Base-by-base conservation (phyloP, 495 filamentous ascomycete species). In the Penicillium coffeae region DNA sequence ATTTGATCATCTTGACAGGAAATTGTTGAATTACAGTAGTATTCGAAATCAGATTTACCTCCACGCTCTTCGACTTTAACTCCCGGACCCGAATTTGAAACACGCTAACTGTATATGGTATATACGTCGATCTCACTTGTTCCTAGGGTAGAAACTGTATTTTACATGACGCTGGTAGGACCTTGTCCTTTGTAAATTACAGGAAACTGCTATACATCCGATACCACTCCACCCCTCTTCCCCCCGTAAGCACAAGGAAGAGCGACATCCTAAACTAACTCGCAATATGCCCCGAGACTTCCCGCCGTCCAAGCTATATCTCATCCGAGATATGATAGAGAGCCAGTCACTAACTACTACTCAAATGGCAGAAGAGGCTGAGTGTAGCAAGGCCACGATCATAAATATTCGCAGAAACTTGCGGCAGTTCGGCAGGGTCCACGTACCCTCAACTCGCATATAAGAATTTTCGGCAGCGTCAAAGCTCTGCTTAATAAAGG, bases 101-200 rank as follows among this genome's bases (percentile, higher is more conserved):
- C 33, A 38, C 35, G 34, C 45, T 47, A 46, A 46, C 43, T 19
- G 14, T 30, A 46, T 46, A 47, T 15, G 45, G 34, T 47, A 39
- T 0, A 19, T 18, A 1, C 20, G 34, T 39, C 35, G 45, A 47
- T 47, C 34, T 34, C 45, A n/a, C 45, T 21, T 1, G 45, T 38
- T 39, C 45, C 45, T 38, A 47, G 12, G 38, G 38, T 47, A 47
- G 45, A 39, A 47, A 16, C 33, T 47, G 45, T 47, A 47, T 39
- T 39, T 38, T 47, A 32, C 35, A 25, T 38, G 45, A 47, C 42
- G 42, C 42, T 3, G 42, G 42, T 35, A 27, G 41, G 22, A 43
- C 41, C 41, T 25, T 43, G n/a, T 27, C 22, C 7, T 30, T 32
- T 33, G 41, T 27, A 27, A 43, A 43, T 27, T 12, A 30, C 39